Evolutionary conservation across 257 asterid species (phyloP), one percentile per base, ranked within the genome.

Genomic region (Lycium ferocissimum): DNA sequence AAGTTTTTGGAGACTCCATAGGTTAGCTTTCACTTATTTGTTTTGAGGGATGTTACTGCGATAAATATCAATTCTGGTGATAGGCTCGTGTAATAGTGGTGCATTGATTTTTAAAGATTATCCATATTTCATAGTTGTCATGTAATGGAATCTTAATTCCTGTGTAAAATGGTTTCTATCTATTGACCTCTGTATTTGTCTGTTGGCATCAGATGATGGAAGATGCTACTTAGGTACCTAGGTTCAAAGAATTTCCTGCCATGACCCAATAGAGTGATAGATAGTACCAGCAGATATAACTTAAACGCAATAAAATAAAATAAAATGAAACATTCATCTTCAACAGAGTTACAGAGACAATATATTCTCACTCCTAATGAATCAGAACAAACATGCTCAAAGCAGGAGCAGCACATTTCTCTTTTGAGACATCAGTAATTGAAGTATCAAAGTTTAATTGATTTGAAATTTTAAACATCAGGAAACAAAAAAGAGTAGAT

Each of bases 21-120:
- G 62, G 45, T 75, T 47, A 49, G 81, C 81, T 49, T 75, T 73
- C 17, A 71, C 43, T 71, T 1, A 43, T 71, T 71, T 75, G 6
- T 40, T 40, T 51, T 7, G 56, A 51, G 56, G 56, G 56, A 51
- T 70, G 79, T 40, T 40, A 15, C 7, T 15, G 13, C 4, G 54
- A 71, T 10, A 71, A 18, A 13, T 18, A 9, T 43, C 38, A 9
- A 0, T 10, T 45, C 8, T 40, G 79, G 14, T 40, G 22, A 17
- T 9, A 9, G 56, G 35, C 9, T 40, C 35, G 79, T 71, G 18
- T 9, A 71, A 3, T 43, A 71, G 40, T 71, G 56, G 79, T 71
- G 79, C 79, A 17, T 40, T 40, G 35, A 18, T 71, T 43, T 43
- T 71, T 7, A 0, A 69, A 69, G 51, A 37, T 67, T 67, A 35